Evolutionary conservation across 2,329 filamentous ascomycete genomes (phyloP), one percentile per base, ranked within the genome.

Genomic region (Ceratocystis cacaofunesta): DNA sequence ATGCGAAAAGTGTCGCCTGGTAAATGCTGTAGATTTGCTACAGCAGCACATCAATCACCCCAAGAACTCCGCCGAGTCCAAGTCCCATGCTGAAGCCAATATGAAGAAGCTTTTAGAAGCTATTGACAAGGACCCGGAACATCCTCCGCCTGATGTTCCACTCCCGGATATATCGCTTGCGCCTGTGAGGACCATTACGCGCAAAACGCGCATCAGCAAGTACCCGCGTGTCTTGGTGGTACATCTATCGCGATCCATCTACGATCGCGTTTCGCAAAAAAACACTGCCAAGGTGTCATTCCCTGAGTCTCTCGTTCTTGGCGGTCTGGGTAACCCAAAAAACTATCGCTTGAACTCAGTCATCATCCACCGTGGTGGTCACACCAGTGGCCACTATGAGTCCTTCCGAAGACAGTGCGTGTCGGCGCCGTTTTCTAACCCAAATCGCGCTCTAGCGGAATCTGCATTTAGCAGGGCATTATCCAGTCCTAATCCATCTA

Each of bases 371-470:
- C 95, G 95, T 72, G 94, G 94, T 46, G 95, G 89, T 68, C 94
- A 99, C 73, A 87, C 96, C 72, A 96, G 91, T 71, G 94, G 94
- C 0, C 94, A 99, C 73, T 99, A 99, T 76, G 94, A 99, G 74
- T 92, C 91, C 0, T 97, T 97, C 74, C 83, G 94, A 43, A 84
- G 94, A 46, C 94, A 97, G 74, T 87, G 89, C 67, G 76, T 90
- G 7, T 65, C 67, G 7, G 78, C 87, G 2, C 92, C 92, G 0
- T 97, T 86, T 72, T 88, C 90, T 1, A 96, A 92, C 6, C 85
- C 88, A 0, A 86, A 89, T 70, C 85, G 85, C 0, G 92, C 95
- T 74, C 87, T 88, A 68, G 81, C 82, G 5, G 88, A 89, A 46
- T 86, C 85, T 5, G 84, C 87, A 43, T 92, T 89, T 72, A 90